A percentile compares a stretch with the other conserved stretches of the same genome.
phyloP scores from a whole-genome alignment of 2,329 filamentous ascomycete species.

The Chrysoporthe austroafricana region DNA sequence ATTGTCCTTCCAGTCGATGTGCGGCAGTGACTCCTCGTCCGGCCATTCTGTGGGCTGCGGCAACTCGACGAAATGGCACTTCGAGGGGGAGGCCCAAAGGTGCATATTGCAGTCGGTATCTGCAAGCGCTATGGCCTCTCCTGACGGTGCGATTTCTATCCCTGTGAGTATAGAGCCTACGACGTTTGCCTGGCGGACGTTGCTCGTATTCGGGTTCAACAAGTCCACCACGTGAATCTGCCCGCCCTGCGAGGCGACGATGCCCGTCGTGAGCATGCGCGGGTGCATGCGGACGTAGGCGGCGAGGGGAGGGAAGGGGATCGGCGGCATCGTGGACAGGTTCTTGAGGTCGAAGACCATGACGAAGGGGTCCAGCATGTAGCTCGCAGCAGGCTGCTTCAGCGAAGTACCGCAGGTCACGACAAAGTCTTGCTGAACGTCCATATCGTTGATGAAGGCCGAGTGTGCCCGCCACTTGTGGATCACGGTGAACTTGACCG shows the following conservation, averaged over 20 bases:
- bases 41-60: constrained; percentile 78
- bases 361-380: constrained; percentile 88
- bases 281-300: constrained; percentile 97
- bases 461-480: constrained; percentile 92
- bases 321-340: constrained; percentile 82
- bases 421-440: constrained; percentile 91
- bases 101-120: constrained; percentile 80
- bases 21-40: constrained; percentile 61
- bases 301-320: constrained; percentile 89
- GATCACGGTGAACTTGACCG: constrained; percentile 74
- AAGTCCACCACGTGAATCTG: constrained; percentile 96
- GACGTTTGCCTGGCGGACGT: constrained; percentile 81
- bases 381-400: constrained; percentile 72
- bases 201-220: constrained; percentile 88
- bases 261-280: constrained; percentile 90
- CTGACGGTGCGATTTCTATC: constrained; percentile 85
- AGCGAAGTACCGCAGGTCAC: constrained; percentile 94
- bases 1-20: constrained; percentile 72
- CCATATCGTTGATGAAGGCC: constrained; percentile 92
- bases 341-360: constrained; percentile 97
- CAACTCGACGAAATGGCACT: constrained; percentile 85
- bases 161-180: constrained; percentile 70
- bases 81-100: constrained; percentile 85
- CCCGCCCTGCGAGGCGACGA: constrained; percentile 88
- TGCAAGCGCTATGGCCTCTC: constrained; percentile 80